Base-by-base conservation (phyloP, 139 green algal species). In the Pleodorina starrii region DNA sequence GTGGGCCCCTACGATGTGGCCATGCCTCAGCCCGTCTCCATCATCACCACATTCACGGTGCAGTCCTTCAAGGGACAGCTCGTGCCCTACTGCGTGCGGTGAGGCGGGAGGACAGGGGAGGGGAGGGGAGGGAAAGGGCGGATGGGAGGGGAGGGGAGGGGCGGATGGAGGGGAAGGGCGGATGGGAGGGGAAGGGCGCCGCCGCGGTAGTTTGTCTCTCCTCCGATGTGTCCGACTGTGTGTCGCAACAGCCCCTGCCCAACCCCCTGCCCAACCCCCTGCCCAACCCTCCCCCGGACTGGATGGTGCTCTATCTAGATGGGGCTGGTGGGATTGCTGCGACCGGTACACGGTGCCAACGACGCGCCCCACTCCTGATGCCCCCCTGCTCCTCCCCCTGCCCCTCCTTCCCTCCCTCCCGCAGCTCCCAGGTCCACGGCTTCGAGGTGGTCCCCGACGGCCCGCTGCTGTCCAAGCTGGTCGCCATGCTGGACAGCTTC, bases 1-100 rank as follows among this genome's bases (percentile, higher is more conserved):
- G 82, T 98, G 81, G 89, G 93, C 14, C 96, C 96, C 10, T 98
- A 98, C 90, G 95, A 98, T 91, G 50, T 92, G 43, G 44, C 74
- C 36, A 92, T 98, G 75, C 92, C 93, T 17, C 84, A 73, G 7
- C 90, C 93, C 12, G 63, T n/a, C 11, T 91, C 85, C 36, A 72
- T 85, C n/a, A 78, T 94, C 43, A 92, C 80, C 43, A 75, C 74
- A 42, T 94, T 94, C 66, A 46, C 88, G 32, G 90, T 94, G 42
- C 88, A 92, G 80, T 44, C 89, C 32, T 73, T 75, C 54, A 79
- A 82, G 23, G 69, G 77, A 4, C 21, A 14, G 5, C 29, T 93
- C 42, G 66, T 75, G 82, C 90, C 90, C 1, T 93, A 86, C 59
- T 74, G 21, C 5, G 46, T 92, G 38, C 85, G 76, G 84, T 92